phyloP scores from a whole-genome alignment of 805 yeast species.

The Wickerhamomyces mucosus region DNA sequence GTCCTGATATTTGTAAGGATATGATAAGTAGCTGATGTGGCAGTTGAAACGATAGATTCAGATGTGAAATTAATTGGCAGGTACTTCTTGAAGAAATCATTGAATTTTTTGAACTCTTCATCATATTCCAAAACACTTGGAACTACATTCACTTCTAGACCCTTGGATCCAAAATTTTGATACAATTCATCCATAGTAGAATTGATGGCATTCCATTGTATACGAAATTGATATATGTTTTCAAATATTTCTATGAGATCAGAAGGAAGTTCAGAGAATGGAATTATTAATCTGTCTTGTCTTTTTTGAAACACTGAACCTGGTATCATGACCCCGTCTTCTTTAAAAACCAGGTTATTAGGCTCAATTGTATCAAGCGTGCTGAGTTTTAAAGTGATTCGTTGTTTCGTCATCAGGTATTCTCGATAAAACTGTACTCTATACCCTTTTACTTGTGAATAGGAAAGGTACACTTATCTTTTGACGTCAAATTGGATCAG shows the following conservation, averaged over 20 bases:
- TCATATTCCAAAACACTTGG: slow-evolving; percentile 15
- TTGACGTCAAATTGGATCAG: no score
- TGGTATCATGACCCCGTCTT: slow-evolving; percentile 10
- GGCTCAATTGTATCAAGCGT: slow-evolving; percentile 16
- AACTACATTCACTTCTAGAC: slow-evolving; percentile 12
- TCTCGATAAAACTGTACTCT: no score
- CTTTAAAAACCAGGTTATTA: slow-evolving; percentile 13
- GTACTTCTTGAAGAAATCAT: slow-evolving; percentile 5
- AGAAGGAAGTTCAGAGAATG: slow-evolving; percentile 11
- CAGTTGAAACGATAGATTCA: slow-evolving; percentile 10
- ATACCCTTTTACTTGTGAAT: no score
- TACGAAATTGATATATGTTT: slow-evolving; percentile 11
- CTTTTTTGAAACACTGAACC: slow-evolving; percentile 11
- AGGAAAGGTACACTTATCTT: no score
- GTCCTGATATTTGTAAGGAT: slow-evolving; percentile 7
- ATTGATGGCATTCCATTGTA: slow-evolving; percentile 11
- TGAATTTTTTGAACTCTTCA: slow-evolving; percentile 13
- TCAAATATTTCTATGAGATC: slow-evolving; percentile 7
- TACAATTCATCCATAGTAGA: slow-evolving; percentile 5
- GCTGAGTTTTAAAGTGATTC: slow-evolving; percentile 13
- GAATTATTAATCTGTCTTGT: slow-evolving; percentile 13
- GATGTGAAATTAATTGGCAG: slow-evolving; percentile 10
- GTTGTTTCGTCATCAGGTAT: slow-evolving; percentile 9
- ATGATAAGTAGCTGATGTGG: slow-evolving; percentile 17
- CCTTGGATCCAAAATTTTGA: slow-evolving; percentile 14